These are phyloP conservation scores for Chrysanthemum lavandulifolium DNA, from an alignment of 129 eudicot species.

Conservation along the genomic window DNA sequence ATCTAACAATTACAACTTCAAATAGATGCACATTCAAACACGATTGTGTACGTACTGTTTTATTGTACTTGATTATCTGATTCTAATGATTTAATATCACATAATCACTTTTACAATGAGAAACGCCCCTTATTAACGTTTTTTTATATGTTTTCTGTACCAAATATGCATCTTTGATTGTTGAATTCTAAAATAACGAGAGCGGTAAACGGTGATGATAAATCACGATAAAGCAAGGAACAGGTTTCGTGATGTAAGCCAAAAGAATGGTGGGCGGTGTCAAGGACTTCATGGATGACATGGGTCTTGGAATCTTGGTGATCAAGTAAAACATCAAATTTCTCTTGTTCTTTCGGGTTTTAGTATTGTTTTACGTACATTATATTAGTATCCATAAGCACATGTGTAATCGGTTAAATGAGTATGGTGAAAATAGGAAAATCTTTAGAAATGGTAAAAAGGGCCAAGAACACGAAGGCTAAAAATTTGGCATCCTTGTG, in stretches of 20 bases:
- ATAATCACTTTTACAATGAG: not conserved
- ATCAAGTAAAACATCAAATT: slow-evolving; percentile 46
- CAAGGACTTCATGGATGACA: slow-evolving; percentile 91
- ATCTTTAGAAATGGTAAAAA: too few relatives aligned
- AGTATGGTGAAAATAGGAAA: too few relatives aligned
- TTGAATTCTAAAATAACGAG: slow-evolving; percentile 1
- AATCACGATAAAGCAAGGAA: slow-evolving; percentile 91
- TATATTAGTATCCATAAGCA: not conserved
- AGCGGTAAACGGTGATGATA: slow-evolving; percentile 43
- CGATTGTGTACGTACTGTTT: too few relatives aligned
- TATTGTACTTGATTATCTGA: not conserved
- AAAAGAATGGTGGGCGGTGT: slow-evolving; percentile 75
- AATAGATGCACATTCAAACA: not conserved
- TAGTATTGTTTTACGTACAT: not conserved
- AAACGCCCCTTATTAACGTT: not conserved
- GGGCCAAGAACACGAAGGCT: too few relatives aligned
- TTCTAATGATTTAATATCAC: not conserved
- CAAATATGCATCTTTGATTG: slow-evolving; percentile 8
- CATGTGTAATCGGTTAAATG: too few relatives aligned
- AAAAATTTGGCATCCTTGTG: too few relatives aligned
- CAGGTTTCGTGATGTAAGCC: slow-evolving; percentile 72
- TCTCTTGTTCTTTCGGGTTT: not conserved
- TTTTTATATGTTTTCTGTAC: not conserved
- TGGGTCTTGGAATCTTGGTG: slow-evolving; percentile 86
- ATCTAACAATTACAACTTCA: not conserved